Percentiles rank a stretch among this genome's conserved stretches.
phyloP scores from a whole-genome alignment of 305 asterid genomes.

The Fraxinus angustifolia region DNA sequence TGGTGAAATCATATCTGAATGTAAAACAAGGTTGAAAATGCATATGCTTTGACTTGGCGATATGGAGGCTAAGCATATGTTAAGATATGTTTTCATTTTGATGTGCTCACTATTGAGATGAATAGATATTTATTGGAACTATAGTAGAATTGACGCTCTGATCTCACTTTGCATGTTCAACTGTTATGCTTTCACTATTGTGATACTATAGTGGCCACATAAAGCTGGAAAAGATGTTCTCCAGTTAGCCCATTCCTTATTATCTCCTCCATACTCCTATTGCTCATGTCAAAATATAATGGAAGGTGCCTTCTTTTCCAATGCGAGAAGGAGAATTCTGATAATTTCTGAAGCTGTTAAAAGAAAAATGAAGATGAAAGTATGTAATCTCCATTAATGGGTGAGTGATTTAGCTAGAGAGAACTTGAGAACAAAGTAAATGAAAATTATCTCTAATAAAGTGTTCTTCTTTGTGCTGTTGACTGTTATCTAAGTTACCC shows the following conservation, averaged over 20 bases:
- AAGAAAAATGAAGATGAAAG: background rate
- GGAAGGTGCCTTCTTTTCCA: background rate
- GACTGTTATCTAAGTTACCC: background rate
- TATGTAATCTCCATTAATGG: background rate
- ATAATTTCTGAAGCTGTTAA: background rate
- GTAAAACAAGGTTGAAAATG: background rate
- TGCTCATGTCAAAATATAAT: background rate
- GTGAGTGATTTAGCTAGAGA: background rate
- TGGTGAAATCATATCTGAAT: background rate
- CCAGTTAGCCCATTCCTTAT: background rate
- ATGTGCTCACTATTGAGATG: background rate
- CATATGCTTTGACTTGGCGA: background rate
- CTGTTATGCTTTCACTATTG: background rate
- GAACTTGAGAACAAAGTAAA: background rate
- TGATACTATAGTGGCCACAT: background rate
- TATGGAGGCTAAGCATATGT: background rate
- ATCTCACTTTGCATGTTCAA: background rate
- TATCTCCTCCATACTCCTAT: background rate
- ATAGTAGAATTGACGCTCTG: background rate
- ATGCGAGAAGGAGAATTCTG: background rate
- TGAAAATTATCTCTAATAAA: background rate
- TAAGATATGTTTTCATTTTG: background rate
- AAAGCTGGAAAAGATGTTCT: background rate
- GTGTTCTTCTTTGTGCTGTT: background rate
- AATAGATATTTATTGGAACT: background rate